Evolutionary conservation across 371 early-diverging fungal genomes (phyloP).

Genomic region (Batrachochytrium dendrobatidis): DNA sequence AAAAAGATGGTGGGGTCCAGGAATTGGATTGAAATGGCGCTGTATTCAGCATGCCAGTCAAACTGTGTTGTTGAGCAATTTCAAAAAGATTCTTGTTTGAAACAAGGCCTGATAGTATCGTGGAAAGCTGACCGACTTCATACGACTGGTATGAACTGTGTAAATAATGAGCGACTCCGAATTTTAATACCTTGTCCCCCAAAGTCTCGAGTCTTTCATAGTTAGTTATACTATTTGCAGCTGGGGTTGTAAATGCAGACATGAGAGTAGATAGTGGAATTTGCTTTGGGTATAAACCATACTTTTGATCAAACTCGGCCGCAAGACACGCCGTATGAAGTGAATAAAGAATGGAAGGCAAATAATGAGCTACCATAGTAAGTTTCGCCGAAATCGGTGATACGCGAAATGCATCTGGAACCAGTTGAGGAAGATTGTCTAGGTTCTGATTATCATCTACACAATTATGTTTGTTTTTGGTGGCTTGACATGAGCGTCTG

Average conservation of each 20-base stretch:
- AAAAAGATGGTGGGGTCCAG: constrained; percentile 23
- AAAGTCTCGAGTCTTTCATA: constrained; percentile 94
- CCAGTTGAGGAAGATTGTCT: constrained; percentile 16
- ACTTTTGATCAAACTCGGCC: constrained; percentile 42
- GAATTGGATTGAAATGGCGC: constrained; percentile 19
- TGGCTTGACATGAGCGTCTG: constrained; percentile 4
- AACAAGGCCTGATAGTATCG: constrained; percentile 61
- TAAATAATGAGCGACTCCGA: constrained; percentile 61
- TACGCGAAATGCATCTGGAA: constrained; percentile 49
- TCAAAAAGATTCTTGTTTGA: constrained; percentile 67
- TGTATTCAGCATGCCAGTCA: constrained; percentile 33
- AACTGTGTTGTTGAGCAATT: constrained; percentile 39
- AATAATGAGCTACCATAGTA: constrained; percentile 43
- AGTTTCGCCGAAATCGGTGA: constrained; percentile 51
- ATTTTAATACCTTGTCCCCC: constrained; percentile 91
- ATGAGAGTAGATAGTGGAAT: constrained; percentile 34
- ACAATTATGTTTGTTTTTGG: background rate
- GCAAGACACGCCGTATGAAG: constrained; percentile 57
- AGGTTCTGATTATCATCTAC: background rate
- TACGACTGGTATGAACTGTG: constrained; percentile 61
- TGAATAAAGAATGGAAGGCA: constrained; percentile 68
- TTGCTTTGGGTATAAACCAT: constrained; percentile 41
- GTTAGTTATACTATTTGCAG: constrained; percentile 63
- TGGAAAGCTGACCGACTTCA: constrained; percentile 76
- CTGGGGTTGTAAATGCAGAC: constrained; percentile 68